phyloP scores from a whole-genome alignment of 768 basidiomycete species.

The Coprinellus aureogranulatus region DNA sequence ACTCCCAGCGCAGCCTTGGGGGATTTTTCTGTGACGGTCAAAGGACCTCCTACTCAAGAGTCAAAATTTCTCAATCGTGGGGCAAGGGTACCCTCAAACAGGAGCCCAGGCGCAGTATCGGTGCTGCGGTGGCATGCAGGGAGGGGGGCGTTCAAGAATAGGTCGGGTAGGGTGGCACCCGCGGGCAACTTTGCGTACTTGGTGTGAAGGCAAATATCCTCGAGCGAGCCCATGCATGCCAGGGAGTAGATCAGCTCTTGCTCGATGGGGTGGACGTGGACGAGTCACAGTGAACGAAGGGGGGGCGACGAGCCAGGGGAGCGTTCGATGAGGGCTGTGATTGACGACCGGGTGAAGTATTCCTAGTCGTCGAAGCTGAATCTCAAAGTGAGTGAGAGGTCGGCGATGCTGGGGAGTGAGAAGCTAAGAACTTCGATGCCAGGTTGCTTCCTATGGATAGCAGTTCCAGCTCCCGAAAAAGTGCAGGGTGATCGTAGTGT shows the following conservation, averaged over 20 bases:
- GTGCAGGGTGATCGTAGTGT: background rate
- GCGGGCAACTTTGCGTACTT: background rate
- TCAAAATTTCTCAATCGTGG: background rate
- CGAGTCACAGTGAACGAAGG: background rate
- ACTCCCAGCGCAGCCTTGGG: too few species aligned
- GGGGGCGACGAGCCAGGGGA: background rate
- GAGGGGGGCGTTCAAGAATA: background rate
- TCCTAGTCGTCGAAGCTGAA: constrained; percentile 4
- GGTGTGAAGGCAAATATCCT: background rate
- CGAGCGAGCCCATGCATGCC: background rate
- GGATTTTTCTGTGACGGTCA: background rate
- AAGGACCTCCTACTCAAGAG: background rate
- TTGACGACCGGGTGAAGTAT: background rate
- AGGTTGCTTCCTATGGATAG: background rate
- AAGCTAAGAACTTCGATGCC: background rate
- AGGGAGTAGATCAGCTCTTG: constrained; percentile 3
- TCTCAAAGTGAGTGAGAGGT: background rate
- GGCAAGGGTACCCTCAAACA: background rate
- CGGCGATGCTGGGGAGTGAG: background rate
- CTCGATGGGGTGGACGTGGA: background rate
- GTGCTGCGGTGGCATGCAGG: background rate
- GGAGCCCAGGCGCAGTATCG: background rate
- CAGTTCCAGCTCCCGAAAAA: background rate
- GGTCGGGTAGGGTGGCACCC: background rate
- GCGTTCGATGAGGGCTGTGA: background rate